Conservation (phyloP, 768 basidiomycete genomes). For the Boletus sensibilis region DNA sequence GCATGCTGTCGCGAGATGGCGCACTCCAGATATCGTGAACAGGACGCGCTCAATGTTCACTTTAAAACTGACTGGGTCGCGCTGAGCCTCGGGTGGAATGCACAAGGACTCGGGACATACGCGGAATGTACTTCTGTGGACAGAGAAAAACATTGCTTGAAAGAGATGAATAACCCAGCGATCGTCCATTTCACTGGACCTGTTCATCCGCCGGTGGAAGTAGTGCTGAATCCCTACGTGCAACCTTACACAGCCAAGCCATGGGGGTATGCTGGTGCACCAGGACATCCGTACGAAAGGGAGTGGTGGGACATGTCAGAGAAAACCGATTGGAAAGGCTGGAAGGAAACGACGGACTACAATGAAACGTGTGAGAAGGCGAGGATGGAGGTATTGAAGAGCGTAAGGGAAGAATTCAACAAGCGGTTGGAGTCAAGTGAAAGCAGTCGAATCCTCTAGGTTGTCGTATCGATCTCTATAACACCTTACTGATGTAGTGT, state of each 20-base stretch:
- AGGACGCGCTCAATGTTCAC: conserved; percentile 50
- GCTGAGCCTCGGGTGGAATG: conserved; percentile 50
- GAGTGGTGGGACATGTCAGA: conserved; percentile 49
- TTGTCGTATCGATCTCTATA: background rate
- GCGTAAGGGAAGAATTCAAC: conserved; percentile 9
- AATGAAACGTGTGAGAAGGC: conserved; percentile 16
- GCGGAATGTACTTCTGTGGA: conserved; percentile 37
- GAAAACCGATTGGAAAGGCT: conserved; percentile 44
- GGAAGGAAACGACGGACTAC: conserved; percentile 27
- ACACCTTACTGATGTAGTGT: background rate
- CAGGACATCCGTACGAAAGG: conserved; percentile 46
- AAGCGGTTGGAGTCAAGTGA: background rate
- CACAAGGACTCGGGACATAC: conserved; percentile 57
- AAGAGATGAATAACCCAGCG: conserved; percentile 39
- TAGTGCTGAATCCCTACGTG: conserved; percentile 50
- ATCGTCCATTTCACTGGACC: conserved; percentile 63
- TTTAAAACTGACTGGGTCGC: conserved; percentile 45
- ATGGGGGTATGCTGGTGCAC: conserved; percentile 56
- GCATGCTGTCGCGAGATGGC: conserved; percentile 26
- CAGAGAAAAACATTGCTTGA: conserved; percentile 33
- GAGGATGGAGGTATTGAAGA: conserved; percentile 6
- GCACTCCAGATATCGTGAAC: conserved; percentile 40
- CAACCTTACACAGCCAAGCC: conserved; percentile 56
- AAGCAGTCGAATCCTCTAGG: background rate
- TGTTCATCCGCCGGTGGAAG: conserved; percentile 43